Evolutionary conservation across 306 rosid genomes (phyloP).

Genomic region (Glycyrrhiza uralensis): DNA sequence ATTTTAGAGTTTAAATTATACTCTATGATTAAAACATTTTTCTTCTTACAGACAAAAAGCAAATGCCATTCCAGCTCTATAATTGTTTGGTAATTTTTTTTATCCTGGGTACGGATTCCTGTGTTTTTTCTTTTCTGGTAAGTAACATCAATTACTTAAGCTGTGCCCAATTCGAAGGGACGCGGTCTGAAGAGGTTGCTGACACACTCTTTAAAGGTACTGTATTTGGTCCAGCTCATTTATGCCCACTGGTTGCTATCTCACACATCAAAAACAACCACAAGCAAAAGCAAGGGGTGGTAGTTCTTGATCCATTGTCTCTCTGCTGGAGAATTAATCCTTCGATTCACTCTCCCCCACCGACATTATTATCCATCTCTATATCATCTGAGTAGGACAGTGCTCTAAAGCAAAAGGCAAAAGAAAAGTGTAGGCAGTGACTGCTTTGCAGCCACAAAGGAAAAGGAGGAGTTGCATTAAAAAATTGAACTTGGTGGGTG

Average conservation of each 20-base stretch:
- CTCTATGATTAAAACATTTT: background rate
- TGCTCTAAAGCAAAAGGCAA: constrained; percentile 6
- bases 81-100: background rate
- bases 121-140: background rate
- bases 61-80: background rate
- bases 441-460: constrained; percentile 30
- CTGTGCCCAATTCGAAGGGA: background rate
- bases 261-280: background rate
- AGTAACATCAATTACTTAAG: background rate
- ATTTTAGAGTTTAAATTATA: background rate
- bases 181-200: constrained; percentile 14
- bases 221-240: constrained; percentile 41
- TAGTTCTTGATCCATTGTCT: background rate
- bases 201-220: constrained; percentile 4
- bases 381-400: background rate
- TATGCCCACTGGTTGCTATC: background rate
- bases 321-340: constrained; percentile 25
- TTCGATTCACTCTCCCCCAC: background rate
- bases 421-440: background rate
- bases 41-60: background rate
- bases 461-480: background rate
- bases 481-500: background rate
- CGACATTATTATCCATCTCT: constrained; percentile 28
- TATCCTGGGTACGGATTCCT: background rate
- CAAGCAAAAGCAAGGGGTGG: background rate